These are phyloP conservation scores for Uromyces viciae-fabae DNA, from an alignment of 1,284 basidiomycete genomes.

Conservation along the genomic window DNA sequence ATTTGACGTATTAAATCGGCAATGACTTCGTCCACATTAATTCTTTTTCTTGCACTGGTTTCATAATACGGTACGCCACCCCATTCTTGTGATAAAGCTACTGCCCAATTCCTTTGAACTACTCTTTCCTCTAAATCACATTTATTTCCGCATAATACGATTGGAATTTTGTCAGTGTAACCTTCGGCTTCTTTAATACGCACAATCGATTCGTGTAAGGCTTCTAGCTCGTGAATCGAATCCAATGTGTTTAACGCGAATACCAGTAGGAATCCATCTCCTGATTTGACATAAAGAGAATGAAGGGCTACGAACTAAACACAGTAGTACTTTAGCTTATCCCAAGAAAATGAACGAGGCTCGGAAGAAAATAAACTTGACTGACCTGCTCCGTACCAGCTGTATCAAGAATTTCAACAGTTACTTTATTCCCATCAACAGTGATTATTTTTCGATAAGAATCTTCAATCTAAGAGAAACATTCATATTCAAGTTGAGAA, in stretches of 20 bases:
- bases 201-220: slow-evolving; percentile 72
- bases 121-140: slow-evolving; percentile 79
- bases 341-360: neutral
- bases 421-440: slow-evolving; percentile 56
- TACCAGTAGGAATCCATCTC: slow-evolving; percentile 73
- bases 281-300: slow-evolving; percentile 56
- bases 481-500: too few species aligned
- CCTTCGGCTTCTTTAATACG: slow-evolving; percentile 63
- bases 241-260: slow-evolving; percentile 77
- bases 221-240: slow-evolving; percentile 71
- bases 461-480: slow-evolving; percentile 53
- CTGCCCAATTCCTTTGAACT: slow-evolving; percentile 66
- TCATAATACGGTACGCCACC: slow-evolving; percentile 71
- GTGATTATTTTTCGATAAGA: slow-evolving; percentile 56
- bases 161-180: slow-evolving; percentile 59
- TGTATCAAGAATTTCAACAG: slow-evolving; percentile 80
- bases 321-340: neutral
- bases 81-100: slow-evolving; percentile 67
- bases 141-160: slow-evolving; percentile 84
- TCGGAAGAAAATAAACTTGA: neutral
- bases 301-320: slow-evolving; percentile 52
- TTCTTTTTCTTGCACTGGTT: slow-evolving; percentile 74
- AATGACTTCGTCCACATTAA: slow-evolving; percentile 74
- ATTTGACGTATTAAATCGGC: slow-evolving; percentile 73
- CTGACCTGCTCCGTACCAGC: slow-evolving; percentile 73